Percentiles rank a stretch among this genome's conserved stretches.
These are phyloP conservation scores for Talaromyces sp. DNA, from an alignment of 2,329 filamentous ascomycete species.

Conservation along the genomic window DNA sequence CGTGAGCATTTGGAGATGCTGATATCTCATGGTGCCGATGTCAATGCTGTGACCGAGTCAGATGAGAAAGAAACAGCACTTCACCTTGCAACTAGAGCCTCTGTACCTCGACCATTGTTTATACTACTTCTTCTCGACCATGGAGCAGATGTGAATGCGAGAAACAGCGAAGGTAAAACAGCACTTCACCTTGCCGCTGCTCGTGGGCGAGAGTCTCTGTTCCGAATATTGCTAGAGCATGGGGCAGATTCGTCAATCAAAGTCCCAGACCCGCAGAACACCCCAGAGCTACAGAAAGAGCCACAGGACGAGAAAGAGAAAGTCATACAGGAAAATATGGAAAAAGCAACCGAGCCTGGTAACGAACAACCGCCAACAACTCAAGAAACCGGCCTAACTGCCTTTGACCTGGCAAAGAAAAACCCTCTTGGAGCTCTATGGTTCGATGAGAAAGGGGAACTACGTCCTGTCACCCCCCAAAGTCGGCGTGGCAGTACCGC, in stretches of 20 bases:
- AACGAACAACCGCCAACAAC: too few species aligned
- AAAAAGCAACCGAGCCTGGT: too few species aligned
- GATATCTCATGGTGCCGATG: conserved; percentile 20
- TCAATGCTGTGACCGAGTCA: conserved; percentile 19
- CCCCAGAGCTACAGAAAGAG: too few species aligned
- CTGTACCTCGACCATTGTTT: conserved; percentile 18
- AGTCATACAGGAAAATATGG: too few species aligned
- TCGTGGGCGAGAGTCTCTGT: conserved; percentile 24
- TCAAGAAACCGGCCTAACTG: conserved; percentile 18
- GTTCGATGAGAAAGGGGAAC: conserved; percentile 20
- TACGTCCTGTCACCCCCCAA: conserved; percentile 10
- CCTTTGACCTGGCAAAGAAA: conserved; percentile 22
- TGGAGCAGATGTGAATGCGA: conserved; percentile 17
- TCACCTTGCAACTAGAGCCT: conserved; percentile 23
- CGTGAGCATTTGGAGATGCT: conserved; percentile 23
- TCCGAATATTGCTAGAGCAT: conserved; percentile 21
- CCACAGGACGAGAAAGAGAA: too few species aligned
- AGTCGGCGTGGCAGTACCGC: conserved; percentile 10
- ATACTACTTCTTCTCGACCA: conserved; percentile 21
- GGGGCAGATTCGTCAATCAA: conserved; percentile 22
- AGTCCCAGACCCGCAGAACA: background rate
- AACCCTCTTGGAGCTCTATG: conserved; percentile 22
- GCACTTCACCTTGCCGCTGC: conserved; percentile 12
- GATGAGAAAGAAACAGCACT: conserved; percentile 22
- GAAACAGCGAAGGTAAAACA: conserved; percentile 6